Conservation (phyloP, 1,139 yeast genomes). For the Spathaspora jeffriesii region DNA sequence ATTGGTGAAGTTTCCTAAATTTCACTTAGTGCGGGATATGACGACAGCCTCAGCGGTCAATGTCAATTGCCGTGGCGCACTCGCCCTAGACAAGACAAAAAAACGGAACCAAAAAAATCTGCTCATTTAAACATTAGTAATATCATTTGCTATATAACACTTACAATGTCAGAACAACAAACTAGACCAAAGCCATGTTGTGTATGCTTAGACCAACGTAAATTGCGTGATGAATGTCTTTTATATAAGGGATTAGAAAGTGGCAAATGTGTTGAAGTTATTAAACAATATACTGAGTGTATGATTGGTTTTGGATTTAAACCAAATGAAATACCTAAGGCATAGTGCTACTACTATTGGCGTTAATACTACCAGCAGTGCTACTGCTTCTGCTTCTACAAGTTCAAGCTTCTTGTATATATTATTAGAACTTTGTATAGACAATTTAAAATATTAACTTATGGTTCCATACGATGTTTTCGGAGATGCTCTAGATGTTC, state of each 20-base stretch:
- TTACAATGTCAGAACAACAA: conserved; percentile 13
- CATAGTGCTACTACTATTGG: neutral
- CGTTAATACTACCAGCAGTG: neutral
- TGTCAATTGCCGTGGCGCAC: neutral
- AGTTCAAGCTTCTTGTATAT: neutral
- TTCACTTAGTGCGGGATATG: neutral
- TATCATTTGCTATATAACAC: neutral
- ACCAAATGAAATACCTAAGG: conserved; percentile 24
- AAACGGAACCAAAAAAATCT: neutral
- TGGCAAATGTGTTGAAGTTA: conserved; percentile 76
- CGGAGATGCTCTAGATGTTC: neutral
- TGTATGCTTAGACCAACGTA: conserved; percentile 87
- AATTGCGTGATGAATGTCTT: conserved; percentile 83
- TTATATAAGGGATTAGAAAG: conserved; percentile 81
- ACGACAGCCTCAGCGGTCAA: too few relatives aligned
- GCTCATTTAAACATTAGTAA: neutral
- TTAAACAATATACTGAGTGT: conserved; percentile 74
- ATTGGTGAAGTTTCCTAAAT: too few relatives aligned
- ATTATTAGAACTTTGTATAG: conserved; percentile 9
- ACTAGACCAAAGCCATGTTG: conserved; percentile 92
- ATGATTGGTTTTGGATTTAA: conserved; percentile 90
- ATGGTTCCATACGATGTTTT: conserved; percentile 9
- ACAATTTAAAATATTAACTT: conserved; percentile 19
- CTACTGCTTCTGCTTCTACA: neutral
- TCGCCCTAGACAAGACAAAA: neutral